Evolutionary conservation across 2,329 filamentous ascomycete genomes (phyloP).

Genomic region (Verticillium longisporum): DNA sequence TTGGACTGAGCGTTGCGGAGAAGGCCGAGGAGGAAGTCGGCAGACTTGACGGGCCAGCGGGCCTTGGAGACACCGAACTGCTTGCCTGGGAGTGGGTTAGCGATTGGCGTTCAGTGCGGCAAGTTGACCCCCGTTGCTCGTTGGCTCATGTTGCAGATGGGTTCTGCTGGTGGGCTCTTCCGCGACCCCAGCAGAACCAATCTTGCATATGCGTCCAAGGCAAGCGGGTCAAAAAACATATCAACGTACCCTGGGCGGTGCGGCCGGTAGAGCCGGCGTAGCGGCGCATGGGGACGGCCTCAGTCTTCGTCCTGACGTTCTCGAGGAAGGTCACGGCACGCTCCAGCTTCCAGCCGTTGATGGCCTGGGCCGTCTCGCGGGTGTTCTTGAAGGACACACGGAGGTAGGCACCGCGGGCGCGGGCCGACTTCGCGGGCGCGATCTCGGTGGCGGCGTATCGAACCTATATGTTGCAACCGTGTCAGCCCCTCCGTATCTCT

Average conservation of each 20-base stretch:
- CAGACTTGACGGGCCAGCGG: conserved; percentile 99
- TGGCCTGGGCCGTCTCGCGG: conserved; percentile 97
- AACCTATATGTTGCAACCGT: conserved; percentile 53
- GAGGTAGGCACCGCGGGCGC: conserved; percentile 97
- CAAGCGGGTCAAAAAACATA: background rate
- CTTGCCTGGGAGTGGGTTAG: conserved; percentile 62
- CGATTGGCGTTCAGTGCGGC: background rate
- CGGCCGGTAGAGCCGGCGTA: conserved; percentile 95
- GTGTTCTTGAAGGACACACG: conserved; percentile 99
- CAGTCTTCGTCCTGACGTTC: conserved; percentile 95
- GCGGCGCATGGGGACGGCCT: conserved; percentile 97
- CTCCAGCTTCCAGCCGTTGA: conserved; percentile 98
- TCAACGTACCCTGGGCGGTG: conserved; percentile 87
- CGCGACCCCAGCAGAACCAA: background rate
- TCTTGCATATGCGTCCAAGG: background rate
- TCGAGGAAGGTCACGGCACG: conserved; percentile 95
- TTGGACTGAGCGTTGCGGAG: conserved; percentile 98
- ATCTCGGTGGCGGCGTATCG: conserved; percentile 93
- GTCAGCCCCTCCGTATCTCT: conserved; percentile 2
- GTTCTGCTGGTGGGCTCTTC: background rate
- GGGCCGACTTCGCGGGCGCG: conserved; percentile 85
- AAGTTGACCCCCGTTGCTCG: background rate
- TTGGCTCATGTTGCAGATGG: background rate
- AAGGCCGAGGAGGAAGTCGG: conserved; percentile 94
- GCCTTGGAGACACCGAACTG: conserved; percentile 96